Percentiles rank a stretch among this genome's conserved stretches.
phyloP scores from a whole-genome alignment of 805 yeast genomes.

The Blastobotrys terrestris region DNA sequence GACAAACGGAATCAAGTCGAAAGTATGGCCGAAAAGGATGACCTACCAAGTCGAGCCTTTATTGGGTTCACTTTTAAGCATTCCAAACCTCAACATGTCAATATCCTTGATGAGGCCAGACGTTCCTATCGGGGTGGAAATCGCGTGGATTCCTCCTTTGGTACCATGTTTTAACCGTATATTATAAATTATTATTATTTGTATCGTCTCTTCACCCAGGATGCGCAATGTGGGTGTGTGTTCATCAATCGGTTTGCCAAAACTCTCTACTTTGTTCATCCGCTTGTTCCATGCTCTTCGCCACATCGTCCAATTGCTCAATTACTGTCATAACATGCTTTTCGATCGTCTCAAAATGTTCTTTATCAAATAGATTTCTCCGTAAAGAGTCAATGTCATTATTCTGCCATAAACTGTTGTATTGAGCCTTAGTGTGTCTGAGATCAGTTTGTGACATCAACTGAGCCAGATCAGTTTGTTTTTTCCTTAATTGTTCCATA shows the following conservation, averaged over 20 bases:
- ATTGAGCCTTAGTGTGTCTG: slow-evolving; percentile 23
- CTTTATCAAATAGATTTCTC: slow-evolving; percentile 39
- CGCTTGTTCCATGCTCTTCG: slow-evolving; percentile 35
- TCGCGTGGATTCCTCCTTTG: slow-evolving; percentile 14
- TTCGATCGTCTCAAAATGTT: slow-evolving; percentile 47
- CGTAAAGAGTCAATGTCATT: slow-evolving; percentile 30
- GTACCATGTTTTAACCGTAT: slow-evolving; percentile 19
- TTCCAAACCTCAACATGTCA: slow-evolving; percentile 32
- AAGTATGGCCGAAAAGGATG: slow-evolving; percentile 61
- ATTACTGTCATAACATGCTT: slow-evolving; percentile 46
- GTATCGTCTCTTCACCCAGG: not conserved
- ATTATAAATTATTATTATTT: not conserved
- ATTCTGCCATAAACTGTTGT: slow-evolving; percentile 30
- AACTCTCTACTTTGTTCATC: slow-evolving; percentile 28
- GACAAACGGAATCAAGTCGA: slow-evolving; percentile 86
- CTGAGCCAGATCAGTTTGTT: slow-evolving; percentile 47
- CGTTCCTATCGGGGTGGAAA: not conserved
- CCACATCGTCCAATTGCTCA: slow-evolving; percentile 45
- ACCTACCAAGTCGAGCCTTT: slow-evolving; percentile 58
- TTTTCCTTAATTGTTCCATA: slow-evolving; percentile 45
- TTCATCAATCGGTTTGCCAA: slow-evolving; percentile 17
- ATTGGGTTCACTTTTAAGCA: slow-evolving; percentile 97
- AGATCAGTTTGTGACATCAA: slow-evolving; percentile 33
- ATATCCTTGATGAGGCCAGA: slow-evolving; percentile 15
- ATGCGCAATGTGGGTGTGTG: too few species aligned